A percentile compares a stretch with the other conserved stretches of the same genome.
Conservation (phyloP, 176 grass and related monocot species). For the Zoysia pacifica region DNA sequence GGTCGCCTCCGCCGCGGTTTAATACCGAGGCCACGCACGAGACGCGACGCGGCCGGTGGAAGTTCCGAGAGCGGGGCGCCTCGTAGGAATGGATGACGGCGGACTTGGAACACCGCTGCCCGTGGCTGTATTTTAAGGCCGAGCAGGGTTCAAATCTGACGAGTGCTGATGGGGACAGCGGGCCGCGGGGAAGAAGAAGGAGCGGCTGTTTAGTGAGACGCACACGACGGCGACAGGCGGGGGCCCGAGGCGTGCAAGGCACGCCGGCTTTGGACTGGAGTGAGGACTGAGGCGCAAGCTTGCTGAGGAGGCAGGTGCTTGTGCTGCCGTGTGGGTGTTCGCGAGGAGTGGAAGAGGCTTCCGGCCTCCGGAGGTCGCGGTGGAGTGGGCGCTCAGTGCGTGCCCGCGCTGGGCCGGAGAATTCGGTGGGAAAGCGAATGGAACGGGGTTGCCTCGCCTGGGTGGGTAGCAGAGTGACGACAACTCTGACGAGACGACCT, state of each 20-base stretch:
- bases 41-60: slow-evolving; percentile 21
- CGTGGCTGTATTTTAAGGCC: slow-evolving; percentile 2
- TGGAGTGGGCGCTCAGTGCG: neutral
- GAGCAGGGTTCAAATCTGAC: neutral
- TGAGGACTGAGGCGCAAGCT: too few species aligned
- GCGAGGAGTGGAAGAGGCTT: neutral
- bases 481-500: too few species aligned
- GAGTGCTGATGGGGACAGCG: neutral
- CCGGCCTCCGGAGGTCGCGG: neutral
- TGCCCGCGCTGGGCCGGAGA: neutral
- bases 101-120: neutral
- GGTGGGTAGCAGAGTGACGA: neutral
- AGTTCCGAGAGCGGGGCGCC: slow-evolving; percentile 34
- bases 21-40: neutral
- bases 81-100: slow-evolving; percentile 17
- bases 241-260: slow-evolving; percentile 28
- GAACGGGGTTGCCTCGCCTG: neutral
- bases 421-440: neutral
- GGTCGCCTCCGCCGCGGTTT: slow-evolving; percentile 17
- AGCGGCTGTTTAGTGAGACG: neutral
- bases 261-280: neutral
- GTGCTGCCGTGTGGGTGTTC: neutral
- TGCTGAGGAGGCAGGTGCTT: neutral
- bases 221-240: slow-evolving; percentile 5
- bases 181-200: neutral